These are phyloP conservation scores for Apiospora sp. DNA, from an alignment of 2,329 filamentous ascomycete species.

Conservation along the genomic window DNA sequence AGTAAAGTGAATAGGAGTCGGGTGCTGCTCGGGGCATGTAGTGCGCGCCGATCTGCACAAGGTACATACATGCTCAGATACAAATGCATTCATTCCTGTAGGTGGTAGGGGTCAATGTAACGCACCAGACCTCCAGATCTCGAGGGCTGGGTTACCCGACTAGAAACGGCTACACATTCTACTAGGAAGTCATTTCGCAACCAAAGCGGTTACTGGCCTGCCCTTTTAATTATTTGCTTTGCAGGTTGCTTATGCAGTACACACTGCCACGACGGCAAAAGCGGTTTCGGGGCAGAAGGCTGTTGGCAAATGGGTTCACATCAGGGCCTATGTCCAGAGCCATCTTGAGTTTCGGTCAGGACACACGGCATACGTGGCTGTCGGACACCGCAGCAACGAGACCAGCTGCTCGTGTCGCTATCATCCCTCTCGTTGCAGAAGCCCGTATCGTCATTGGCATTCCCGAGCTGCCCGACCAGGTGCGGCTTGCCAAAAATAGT, in stretches of 20 bases:
- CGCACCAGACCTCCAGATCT: background rate
- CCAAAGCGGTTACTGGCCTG: background rate
- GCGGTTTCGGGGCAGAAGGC: background rate
- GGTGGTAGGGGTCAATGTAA: constrained; percentile 18
- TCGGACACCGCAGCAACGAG: background rate
- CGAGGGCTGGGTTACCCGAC: background rate
- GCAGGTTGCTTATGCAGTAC: constrained; percentile 6
- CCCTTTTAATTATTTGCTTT: background rate
- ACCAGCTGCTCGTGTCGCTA: background rate
- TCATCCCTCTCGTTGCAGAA: background rate
- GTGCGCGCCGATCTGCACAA: constrained; percentile 15
- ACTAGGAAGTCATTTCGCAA: background rate
- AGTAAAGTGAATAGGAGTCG: background rate
- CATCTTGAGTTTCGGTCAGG: constrained; percentile 3
- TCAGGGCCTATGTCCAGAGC: background rate
- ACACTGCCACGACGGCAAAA: constrained; percentile 2
- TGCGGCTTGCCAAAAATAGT: constrained; percentile 18
- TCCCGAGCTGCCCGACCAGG: constrained; percentile 20
- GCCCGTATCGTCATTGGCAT: background rate
- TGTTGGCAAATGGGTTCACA: background rate
- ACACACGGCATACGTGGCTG: constrained; percentile 10
- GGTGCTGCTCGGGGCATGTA: background rate
- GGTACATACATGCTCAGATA: constrained; percentile 1
- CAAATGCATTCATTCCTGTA: background rate
- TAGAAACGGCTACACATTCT: background rate